Percentiles rank a stretch among this genome's conserved stretches.
These are phyloP conservation scores for Paratinospora sagittata DNA, from an alignment of 164 flowering plant genomes.

Conservation along the genomic window DNA sequence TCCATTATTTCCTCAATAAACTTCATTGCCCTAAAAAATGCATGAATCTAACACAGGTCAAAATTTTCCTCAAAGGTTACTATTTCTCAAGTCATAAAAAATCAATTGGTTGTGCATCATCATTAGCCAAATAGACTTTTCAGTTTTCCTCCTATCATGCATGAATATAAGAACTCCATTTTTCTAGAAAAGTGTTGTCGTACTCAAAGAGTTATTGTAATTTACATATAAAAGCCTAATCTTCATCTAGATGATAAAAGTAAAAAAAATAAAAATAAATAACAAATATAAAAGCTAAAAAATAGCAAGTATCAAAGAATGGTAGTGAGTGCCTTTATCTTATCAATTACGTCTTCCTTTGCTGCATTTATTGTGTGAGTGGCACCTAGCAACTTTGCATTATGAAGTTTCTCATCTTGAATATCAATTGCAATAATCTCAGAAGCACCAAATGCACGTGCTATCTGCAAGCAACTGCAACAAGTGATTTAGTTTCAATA, in stretches of 20 bases:
- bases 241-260: not conserved
- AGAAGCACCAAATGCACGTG: slow-evolving; percentile 92
- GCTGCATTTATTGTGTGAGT: slow-evolving; percentile 76
- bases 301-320: not conserved
- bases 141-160: not conserved
- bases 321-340: slow-evolving; percentile 49
- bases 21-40: not conserved
- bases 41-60: not conserved
- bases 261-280: too few relatives aligned
- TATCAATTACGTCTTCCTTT: slow-evolving; percentile 70
- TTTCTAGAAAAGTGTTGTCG: not conserved
- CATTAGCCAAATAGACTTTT: not conserved
- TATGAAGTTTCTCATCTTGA: slow-evolving; percentile 79
- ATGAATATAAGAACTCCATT: not conserved
- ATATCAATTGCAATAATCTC: slow-evolving; percentile 94
- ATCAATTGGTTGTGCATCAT: too few relatives aligned
- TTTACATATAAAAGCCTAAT: not conserved
- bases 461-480: slow-evolving; percentile 97
- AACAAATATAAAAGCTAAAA: not conserved
- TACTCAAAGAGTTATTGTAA: not conserved
- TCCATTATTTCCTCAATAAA: not conserved
- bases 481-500: slow-evolving; percentile 20
- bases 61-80: not conserved
- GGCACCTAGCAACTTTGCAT: slow-evolving; percentile 81
- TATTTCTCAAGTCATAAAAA: too few relatives aligned